Evolutionary conservation across 139 green algal genomes (phyloP).

Genomic region (Volvox africanus): DNA sequence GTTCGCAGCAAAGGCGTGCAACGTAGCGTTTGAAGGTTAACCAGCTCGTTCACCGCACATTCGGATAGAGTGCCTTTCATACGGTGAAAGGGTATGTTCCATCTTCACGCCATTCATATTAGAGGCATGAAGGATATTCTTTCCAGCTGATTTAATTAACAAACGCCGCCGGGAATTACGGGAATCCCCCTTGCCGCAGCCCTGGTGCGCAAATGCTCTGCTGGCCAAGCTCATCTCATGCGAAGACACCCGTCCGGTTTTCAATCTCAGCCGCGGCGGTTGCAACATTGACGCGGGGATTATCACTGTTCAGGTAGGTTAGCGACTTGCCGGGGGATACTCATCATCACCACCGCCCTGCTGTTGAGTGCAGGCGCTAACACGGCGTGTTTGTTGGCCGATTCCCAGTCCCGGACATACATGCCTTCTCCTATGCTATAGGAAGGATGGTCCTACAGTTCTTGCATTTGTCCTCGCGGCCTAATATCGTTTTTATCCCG

Average conservation of each 20-base stretch:
- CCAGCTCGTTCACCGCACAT: no score
- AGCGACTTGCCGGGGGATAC: neutral
- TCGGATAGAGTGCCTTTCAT: no score
- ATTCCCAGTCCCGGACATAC: neutral
- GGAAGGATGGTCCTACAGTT: neutral
- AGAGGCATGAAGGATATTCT: no score
- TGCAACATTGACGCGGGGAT: conserved; percentile 41
- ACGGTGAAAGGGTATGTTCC: no score
- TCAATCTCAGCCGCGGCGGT: conserved; percentile 35
- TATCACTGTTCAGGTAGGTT: conserved; percentile 17
- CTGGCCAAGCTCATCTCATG: conserved; percentile 30
- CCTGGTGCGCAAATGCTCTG: conserved; percentile 33
- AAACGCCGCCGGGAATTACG: no score
- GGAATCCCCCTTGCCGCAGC: neutral
- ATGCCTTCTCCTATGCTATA: neutral
- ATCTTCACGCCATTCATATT: no score
- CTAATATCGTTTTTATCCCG: no score
- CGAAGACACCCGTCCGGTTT: conserved; percentile 27
- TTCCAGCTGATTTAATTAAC: no score
- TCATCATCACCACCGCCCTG: neutral
- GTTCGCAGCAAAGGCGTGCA: no score
- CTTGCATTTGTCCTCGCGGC: neutral
- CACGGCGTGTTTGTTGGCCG: neutral
- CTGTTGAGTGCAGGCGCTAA: neutral
- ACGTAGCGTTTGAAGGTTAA: no score